A percentile compares a stretch with the other conserved stretches of the same genome.
These are phyloP conservation scores for Ilex aquifolium DNA, from an alignment of 257 asterid genomes.

Conservation along the genomic window DNA sequence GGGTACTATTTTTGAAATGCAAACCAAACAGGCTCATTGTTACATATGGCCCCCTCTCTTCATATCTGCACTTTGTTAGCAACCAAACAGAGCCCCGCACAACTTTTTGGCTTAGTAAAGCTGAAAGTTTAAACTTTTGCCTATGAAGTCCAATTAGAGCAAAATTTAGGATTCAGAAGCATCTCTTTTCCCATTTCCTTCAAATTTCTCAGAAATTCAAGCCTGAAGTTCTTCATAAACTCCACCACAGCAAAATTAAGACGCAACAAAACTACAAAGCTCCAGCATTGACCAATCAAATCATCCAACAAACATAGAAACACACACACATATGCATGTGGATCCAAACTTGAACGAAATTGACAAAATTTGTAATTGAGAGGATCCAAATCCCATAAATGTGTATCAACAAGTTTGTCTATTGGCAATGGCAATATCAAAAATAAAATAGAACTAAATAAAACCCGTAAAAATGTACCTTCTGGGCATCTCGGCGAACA, in stretches of 20 bases:
- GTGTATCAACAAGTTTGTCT: too few relatives aligned
- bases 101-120: background rate
- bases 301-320: too few relatives aligned
- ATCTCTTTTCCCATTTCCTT: background rate
- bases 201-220: background rate
- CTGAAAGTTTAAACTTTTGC: background rate
- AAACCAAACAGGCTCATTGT: too few relatives aligned
- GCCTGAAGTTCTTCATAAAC: background rate
- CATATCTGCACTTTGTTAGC: background rate
- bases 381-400: too few relatives aligned
- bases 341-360: too few relatives aligned
- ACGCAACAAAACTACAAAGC: too few relatives aligned
- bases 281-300: too few relatives aligned
- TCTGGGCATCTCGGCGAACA: constrained; percentile 41
- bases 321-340: too few relatives aligned
- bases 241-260: too few relatives aligned
- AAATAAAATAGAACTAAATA: background rate
- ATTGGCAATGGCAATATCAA: too few relatives aligned
- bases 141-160: background rate
- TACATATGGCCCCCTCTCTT: background rate
- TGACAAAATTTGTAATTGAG: too few relatives aligned
- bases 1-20: too few relatives aligned
- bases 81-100: background rate
- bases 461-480: constrained; percentile 26
- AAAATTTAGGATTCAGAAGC: background rate